Conservation (phyloP, 495 filamentous ascomycete species). For the Hyaloscypha bicolor region DNA sequence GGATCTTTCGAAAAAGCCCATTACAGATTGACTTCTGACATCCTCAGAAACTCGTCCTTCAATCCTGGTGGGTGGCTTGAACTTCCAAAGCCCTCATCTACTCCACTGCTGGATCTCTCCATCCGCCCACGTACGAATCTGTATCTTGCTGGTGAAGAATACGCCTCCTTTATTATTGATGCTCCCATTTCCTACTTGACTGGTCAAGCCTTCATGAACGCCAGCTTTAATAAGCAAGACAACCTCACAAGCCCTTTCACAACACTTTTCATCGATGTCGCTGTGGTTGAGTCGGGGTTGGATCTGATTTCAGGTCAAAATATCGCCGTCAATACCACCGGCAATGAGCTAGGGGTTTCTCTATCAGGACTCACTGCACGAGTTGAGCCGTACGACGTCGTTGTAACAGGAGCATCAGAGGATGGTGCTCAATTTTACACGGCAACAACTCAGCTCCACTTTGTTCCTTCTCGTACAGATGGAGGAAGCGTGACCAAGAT, state of each 20-base stretch:
- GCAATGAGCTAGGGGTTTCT: constrained; percentile 45
- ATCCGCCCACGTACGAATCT: constrained; percentile 61
- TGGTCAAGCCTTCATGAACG: constrained; percentile 45
- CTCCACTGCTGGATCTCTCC: constrained; percentile 54
- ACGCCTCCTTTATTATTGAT: constrained; percentile 60
- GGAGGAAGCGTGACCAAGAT: constrained; percentile 62
- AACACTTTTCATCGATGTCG: constrained; percentile 31
- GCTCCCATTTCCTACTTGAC: constrained; percentile 54
- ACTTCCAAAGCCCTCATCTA: constrained; percentile 45
- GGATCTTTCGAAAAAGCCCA: background rate
- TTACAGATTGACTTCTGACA: background rate
- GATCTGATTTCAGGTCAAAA: constrained; percentile 37
- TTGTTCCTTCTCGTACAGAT: constrained; percentile 55
- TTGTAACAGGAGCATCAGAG: constrained; percentile 37
- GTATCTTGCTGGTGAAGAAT: constrained; percentile 54
- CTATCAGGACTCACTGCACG: constrained; percentile 46
- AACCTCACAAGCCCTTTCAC: constrained; percentile 41
- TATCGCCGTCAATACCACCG: constrained; percentile 47
- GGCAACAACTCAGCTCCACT: constrained; percentile 50
- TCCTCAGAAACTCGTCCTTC: constrained; percentile 52
- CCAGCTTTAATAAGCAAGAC: constrained; percentile 22
- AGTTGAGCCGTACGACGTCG: constrained; percentile 46
- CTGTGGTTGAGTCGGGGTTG: constrained; percentile 7
- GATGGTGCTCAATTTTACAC: constrained; percentile 35
- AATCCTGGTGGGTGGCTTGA: constrained; percentile 62